Percentiles rank a stretch among this genome's conserved stretches.
These are phyloP conservation scores for Kitagawia praeruptora DNA, from an alignment of 129 eudicot genomes.

Conservation along the genomic window DNA sequence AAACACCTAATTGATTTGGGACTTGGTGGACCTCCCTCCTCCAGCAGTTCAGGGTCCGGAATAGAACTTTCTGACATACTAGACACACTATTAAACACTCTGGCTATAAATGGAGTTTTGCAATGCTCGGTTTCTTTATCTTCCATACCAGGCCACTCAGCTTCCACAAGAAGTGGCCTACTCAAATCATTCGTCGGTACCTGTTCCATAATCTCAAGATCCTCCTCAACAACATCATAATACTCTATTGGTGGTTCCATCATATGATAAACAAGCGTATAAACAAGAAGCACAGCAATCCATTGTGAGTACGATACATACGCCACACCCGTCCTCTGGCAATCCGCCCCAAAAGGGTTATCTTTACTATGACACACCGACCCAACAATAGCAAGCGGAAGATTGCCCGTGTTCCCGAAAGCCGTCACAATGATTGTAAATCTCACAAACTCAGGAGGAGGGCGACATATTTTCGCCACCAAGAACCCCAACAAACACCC, in stretches of 20 bases:
- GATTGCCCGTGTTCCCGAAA: slow-evolving; percentile 82
- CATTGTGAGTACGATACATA: slow-evolving; percentile 79
- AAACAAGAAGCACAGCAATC: slow-evolving; percentile 69
- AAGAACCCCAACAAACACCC: slow-evolving; percentile 60
- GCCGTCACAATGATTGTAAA: slow-evolving; percentile 71
- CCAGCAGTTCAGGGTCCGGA: slow-evolving; percentile 40
- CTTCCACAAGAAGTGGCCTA: slow-evolving; percentile 73
- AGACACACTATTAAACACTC: slow-evolving; percentile 39
- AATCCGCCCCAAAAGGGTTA: slow-evolving; percentile 48
- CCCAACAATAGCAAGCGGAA: slow-evolving; percentile 62
- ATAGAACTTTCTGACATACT: slow-evolving; percentile 34
- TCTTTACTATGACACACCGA: slow-evolving; percentile 52
- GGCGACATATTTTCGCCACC: slow-evolving; percentile 59
- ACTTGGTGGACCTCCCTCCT: slow-evolving; percentile 40
- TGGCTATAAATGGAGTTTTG: slow-evolving; percentile 72
- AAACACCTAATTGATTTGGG: slow-evolving; percentile 62
- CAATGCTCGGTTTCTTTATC: slow-evolving; percentile 70
- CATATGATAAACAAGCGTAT: slow-evolving; percentile 87
- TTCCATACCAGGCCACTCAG: slow-evolving; percentile 97
- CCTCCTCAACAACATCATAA: slow-evolving; percentile 52
- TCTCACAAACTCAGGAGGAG: slow-evolving; percentile 73
- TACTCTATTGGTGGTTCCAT: slow-evolving; percentile 89
- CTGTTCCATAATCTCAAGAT: slow-evolving; percentile 41
- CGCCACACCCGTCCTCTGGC: slow-evolving; percentile 50
- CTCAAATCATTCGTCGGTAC: slow-evolving; percentile 38